Conservation (phyloP, 768 basidiomycete genomes). For the Amanita pallidorosea region DNA sequence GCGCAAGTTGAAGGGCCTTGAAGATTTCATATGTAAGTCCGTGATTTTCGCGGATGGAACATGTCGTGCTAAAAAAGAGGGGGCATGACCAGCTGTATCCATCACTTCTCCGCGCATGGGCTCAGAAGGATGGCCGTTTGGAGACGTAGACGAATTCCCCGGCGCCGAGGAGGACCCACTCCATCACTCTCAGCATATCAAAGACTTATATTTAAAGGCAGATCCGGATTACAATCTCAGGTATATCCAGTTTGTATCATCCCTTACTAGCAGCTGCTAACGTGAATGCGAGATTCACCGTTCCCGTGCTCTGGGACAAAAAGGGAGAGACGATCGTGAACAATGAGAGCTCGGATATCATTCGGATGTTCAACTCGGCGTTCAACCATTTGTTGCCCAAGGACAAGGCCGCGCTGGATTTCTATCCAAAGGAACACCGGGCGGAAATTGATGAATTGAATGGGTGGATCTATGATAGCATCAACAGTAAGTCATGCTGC, state of each 20-base stretch:
- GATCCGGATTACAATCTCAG: conserved; percentile 64
- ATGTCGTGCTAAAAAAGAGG: not conserved
- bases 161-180: conserved; percentile 71
- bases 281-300: conserved; percentile 51
- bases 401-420: conserved; percentile 55
- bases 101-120: conserved; percentile 85
- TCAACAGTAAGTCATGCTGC: conserved; percentile 53
- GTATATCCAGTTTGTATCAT: conserved; percentile 17
- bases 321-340: conserved; percentile 82
- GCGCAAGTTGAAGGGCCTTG: conserved; percentile 86
- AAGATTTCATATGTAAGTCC: conserved; percentile 66
- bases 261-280: not conserved
- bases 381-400: conserved; percentile 67
- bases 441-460: conserved; percentile 78
- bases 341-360: conserved; percentile 93
- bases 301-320: conserved; percentile 91
- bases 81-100: conserved; percentile 49
- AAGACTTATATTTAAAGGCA: conserved; percentile 76
- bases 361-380: conserved; percentile 82
- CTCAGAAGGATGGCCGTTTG: conserved; percentile 80
- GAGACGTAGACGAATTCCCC: conserved; percentile 53
- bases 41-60: not conserved
- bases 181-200: conserved; percentile 57
- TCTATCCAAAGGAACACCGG: conserved; percentile 68
- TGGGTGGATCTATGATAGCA: conserved; percentile 74